Percentiles rank a stretch among this genome's conserved stretches.
Evolutionary conservation across 2,329 filamentous ascomycete species (phyloP).

Genomic region (Emergomyces africanus): DNA sequence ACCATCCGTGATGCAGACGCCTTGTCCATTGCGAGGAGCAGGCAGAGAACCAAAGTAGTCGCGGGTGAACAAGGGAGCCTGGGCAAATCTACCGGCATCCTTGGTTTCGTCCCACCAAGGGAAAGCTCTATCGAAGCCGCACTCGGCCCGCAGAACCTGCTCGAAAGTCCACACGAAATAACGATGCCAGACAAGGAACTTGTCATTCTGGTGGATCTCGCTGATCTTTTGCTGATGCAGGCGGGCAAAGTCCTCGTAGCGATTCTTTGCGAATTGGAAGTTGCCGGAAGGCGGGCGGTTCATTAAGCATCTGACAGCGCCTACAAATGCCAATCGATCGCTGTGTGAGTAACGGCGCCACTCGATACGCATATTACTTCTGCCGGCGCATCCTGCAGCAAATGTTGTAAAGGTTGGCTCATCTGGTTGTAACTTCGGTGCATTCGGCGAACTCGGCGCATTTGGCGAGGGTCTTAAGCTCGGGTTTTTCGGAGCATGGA

Average conservation of each 20-base stretch:
- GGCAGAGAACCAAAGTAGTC: constrained; percentile 3
- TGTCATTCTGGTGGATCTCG: neutral
- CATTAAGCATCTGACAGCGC: neutral
- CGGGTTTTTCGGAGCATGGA: neutral
- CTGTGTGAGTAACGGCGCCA: neutral
- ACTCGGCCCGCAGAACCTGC: constrained; percentile 10
- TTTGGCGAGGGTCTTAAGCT: neutral
- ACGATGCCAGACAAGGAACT: constrained; percentile 4
- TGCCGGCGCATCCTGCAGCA: neutral
- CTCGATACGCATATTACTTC: neutral
- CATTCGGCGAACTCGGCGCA: no score
- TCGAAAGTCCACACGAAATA: constrained; percentile 10
- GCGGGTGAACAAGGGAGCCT: neutral
- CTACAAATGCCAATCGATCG: constrained; percentile 1
- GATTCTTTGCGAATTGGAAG: neutral
- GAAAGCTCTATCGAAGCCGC: constrained; percentile 2
- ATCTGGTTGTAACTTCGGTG: no score
- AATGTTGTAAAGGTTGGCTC: neutral
- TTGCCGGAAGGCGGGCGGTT: neutral
- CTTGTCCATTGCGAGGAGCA: neutral
- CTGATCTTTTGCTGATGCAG: neutral
- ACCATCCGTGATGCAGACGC: constrained; percentile 1
- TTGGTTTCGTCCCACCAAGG: constrained; percentile 5
- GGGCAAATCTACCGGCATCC: constrained; percentile 4
- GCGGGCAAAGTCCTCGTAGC: constrained; percentile 3